A percentile compares a stretch with the other conserved stretches of the same genome.
Conservation (phyloP, 306 rosid species). For the Carpinus viminea region DNA sequence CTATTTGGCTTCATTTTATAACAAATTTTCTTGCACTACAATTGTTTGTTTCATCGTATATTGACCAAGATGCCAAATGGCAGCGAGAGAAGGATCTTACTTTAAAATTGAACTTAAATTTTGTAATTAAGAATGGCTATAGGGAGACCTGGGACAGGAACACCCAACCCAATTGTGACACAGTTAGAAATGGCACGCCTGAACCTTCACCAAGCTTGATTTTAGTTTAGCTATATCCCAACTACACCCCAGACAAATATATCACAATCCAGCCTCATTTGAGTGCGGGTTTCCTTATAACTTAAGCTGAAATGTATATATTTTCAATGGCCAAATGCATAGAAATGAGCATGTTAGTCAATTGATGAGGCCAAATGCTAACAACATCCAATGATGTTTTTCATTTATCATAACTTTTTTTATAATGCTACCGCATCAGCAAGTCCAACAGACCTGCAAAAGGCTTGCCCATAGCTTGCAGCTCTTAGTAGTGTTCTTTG, state of each 20-base stretch:
- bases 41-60: neutral
- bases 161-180: neutral
- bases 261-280: neutral
- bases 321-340: neutral
- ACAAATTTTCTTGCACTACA: neutral
- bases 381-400: neutral
- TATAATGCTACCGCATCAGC: constrained; percentile 19
- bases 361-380: constrained; percentile 1
- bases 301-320: neutral
- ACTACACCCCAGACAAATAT: neutral
- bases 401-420: neutral
- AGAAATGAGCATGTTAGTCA: neutral
- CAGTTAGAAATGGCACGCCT: neutral
- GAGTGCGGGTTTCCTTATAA: neutral
- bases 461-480: constrained; percentile 97
- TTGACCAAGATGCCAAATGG: neutral
- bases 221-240: constrained; percentile 2
- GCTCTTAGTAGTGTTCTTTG: constrained; percentile 87
- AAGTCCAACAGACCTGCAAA: constrained; percentile 74
- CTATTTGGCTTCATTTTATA: neutral
- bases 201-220: neutral
- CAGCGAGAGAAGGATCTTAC: neutral
- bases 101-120: neutral
- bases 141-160: neutral
- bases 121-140: neutral